Base-by-base conservation (phyloP, 2,329 filamentous ascomycete species). In the Penicillium palitans region DNA sequence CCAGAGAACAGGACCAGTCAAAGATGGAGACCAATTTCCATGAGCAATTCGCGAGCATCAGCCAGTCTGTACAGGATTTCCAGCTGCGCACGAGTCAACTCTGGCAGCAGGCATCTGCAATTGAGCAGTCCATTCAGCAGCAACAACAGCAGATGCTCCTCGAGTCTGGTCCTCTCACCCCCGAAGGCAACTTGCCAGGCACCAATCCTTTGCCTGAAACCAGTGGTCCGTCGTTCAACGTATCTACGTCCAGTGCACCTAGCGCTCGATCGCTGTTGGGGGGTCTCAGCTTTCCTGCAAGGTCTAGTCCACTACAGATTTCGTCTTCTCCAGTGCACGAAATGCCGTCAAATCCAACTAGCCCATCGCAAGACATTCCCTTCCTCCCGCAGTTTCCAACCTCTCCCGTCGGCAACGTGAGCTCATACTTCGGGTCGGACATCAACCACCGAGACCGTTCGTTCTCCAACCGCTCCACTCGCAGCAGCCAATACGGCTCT, bases 131-230 rank as follows among this genome's bases (percentile, higher is more conserved):
- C 19, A 76, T 77, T 50, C 75, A 78, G 47, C 74, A 79, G 56
- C 78, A 80, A 56, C 76, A 79, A 46, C 76, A 78, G 57, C 77
- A 75, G 55, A 74, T 76, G 68, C 74, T 76, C 53, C 64, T 75
- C 63, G 77, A 75, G 44, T 72, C 72, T 52, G 78, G 75, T n/a
- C 76, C 77, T 35, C 67, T 80, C 48, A 86, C 84, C n/a, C 85
- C 85, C n/a, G 85, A 87, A 72, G 83, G 83, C 29, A 79, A 80
- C 33, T 72, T 86, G 15, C 83, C 84, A 25, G 83, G 83, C 56
- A 83, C 82, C 10, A 79, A 78, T 58, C 67, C 72, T 56, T 64
- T 73, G 39, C 64, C 74, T 63, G 76, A 75, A 42, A 61, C 61
- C 10, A 59, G 57, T 31, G 61, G 53, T 24, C 39, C 66, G 47